Percentiles rank a stretch among this genome's conserved stretches.
phyloP scores from a whole-genome alignment of 148 eudicot species.

The Arctostaphylos glauca region DNA sequence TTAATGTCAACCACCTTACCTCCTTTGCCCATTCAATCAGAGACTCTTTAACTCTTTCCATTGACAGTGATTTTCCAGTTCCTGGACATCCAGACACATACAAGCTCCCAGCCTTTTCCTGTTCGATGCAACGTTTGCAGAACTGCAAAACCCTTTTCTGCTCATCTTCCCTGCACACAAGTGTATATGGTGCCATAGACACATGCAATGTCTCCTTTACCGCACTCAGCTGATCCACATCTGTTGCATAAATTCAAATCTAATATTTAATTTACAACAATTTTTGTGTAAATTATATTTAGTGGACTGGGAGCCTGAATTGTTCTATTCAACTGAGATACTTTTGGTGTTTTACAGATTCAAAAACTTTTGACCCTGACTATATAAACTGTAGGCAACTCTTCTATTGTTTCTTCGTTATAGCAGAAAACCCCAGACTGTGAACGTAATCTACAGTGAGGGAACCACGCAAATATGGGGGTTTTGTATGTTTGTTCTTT shows the following conservation, averaged over 20 bases:
- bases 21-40: constrained; percentile 63
- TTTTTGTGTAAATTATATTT: background rate
- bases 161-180: constrained; percentile 78
- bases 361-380: background rate
- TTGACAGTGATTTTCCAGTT: constrained; percentile 82
- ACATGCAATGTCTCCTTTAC: constrained; percentile 88
- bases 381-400: background rate
- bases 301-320: background rate
- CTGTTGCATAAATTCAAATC: constrained; percentile 25
- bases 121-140: constrained; percentile 58
- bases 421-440: background rate
- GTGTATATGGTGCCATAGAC: constrained; percentile 52
- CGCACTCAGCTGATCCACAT: constrained; percentile 55
- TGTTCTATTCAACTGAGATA: background rate
- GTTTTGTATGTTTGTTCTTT: background rate
- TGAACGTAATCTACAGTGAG: background rate
- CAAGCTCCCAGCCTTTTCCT: constrained; percentile 74
- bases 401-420: background rate
- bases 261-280: background rate
- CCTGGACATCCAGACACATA: constrained; percentile 94
- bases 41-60: constrained; percentile 70
- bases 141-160: constrained; percentile 58
- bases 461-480: background rate
- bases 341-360: background rate
- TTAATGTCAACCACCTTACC: constrained; percentile 37